These are phyloP conservation scores for Schizochytrium sp. DNA, from an alignment of 108 stramenopile species.

Conservation along the genomic window DNA sequence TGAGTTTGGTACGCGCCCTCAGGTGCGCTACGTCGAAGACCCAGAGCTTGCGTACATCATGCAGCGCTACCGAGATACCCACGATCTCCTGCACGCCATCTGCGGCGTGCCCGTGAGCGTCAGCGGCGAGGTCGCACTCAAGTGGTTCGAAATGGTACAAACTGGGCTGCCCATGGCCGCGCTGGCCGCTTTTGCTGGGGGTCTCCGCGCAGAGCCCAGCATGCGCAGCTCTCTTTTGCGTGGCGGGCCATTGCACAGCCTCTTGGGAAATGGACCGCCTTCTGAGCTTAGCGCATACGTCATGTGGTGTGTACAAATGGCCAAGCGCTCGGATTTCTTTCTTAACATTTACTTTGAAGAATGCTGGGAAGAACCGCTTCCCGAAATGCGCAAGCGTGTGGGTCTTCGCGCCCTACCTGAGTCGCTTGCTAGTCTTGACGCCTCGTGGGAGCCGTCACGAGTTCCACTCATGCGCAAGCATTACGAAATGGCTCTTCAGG, in stretches of 20 bases:
- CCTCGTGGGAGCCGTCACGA: not conserved
- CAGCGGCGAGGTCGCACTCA: conserved; percentile 83
- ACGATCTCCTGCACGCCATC: conserved; percentile 89
- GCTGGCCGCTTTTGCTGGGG: conserved; percentile 39
- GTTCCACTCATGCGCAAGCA: not conserved
- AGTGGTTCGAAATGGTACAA: conserved; percentile 89
- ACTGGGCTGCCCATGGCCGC: conserved; percentile 78
- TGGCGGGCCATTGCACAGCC: not conserved
- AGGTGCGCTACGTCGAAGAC: conserved; percentile 61
- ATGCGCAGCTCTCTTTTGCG: not conserved
- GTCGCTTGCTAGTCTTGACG: not conserved
- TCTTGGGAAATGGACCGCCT: not conserved
- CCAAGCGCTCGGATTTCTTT: not conserved
- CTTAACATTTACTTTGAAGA: conserved; percentile 14
- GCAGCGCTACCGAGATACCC: conserved; percentile 80
- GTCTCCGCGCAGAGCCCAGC: conserved; percentile 16
- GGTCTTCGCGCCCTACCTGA: not conserved
- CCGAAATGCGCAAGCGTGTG: not conserved
- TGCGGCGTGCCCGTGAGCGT: conserved; percentile 86
- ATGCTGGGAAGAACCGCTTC: not conserved
- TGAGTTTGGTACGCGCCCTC: not conserved
- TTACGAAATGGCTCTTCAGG: not conserved
- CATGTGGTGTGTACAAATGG: not conserved
- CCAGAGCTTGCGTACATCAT: conserved; percentile 82
- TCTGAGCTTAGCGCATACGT: not conserved